phyloP scores from a whole-genome alignment of 2,329 filamentous ascomycete species.

The Hymenoscyphus scutula region DNA sequence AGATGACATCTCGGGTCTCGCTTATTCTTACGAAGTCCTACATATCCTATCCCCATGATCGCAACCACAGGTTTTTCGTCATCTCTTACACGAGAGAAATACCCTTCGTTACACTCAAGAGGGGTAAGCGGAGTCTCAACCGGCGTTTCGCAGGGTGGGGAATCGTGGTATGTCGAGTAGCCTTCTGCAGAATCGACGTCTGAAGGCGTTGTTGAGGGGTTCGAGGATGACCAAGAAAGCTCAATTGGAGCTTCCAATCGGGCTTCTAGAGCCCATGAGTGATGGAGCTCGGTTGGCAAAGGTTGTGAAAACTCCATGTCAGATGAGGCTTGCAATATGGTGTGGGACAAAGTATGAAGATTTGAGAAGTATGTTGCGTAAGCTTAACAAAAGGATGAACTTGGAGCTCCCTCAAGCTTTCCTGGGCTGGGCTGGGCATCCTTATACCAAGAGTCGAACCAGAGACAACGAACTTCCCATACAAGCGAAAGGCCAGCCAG shows the following conservation, averaged over 20 bases:
- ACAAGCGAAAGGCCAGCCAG: background rate
- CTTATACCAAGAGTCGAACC: background rate
- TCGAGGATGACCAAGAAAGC: constrained; percentile 3
- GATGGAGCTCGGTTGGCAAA: background rate
- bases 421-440: background rate
- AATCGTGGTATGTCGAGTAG: background rate
- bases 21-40: constrained; percentile 26
- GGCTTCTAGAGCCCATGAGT: background rate
- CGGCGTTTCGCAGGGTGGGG: background rate
- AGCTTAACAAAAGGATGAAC: background rate
- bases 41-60: constrained; percentile 53
- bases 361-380: background rate
- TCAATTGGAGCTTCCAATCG: background rate
- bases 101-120: background rate
- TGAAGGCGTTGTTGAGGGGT: background rate
- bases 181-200: constrained; percentile 4
- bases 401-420: background rate
- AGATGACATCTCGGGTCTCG: background rate
- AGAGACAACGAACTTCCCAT: background rate
- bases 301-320: background rate
- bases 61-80: constrained; percentile 40
- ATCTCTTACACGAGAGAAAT: constrained; percentile 2
- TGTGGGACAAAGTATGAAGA: background rate
- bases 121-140: background rate
- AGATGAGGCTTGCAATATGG: background rate